Percentiles rank a stretch among this genome's conserved stretches.
These are phyloP conservation scores for Clavispora vitiphila DNA, from an alignment of 805 yeast species.

Conservation along the genomic window DNA sequence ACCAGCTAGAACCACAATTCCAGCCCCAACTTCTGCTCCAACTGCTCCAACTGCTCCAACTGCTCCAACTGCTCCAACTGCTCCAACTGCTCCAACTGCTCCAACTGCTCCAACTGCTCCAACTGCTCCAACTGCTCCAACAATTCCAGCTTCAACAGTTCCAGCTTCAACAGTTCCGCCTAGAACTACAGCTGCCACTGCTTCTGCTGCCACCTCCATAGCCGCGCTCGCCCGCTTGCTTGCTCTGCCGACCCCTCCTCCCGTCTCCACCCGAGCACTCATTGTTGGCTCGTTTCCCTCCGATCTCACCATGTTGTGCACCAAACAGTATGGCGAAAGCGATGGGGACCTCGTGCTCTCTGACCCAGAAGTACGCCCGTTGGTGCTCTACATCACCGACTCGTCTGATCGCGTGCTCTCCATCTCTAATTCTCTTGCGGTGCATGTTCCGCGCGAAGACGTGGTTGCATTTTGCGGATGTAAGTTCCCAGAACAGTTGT, in stretches of 20 bases:
- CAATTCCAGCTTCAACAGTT: too few relatives aligned
- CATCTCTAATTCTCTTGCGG: slow-evolving; percentile 4
- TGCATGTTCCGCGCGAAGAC: slow-evolving; percentile 5
- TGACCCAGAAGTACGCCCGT: slow-evolving; percentile 22
- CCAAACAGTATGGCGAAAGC: slow-evolving; percentile 19
- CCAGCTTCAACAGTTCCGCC: too few relatives aligned
- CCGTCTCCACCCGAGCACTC: slow-evolving; percentile 13
- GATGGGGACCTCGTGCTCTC: slow-evolving; percentile 6
- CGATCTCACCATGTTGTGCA: slow-evolving; percentile 23
- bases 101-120: background rate
- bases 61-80: background rate
- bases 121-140: background rate
- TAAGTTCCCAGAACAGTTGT: slow-evolving; percentile 14
- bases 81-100: background rate
- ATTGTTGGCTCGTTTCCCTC: slow-evolving; percentile 23
- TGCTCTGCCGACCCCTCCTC: background rate
- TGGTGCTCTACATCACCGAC: slow-evolving; percentile 24
- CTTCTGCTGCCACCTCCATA: background rate
- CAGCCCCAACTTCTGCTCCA: too few relatives aligned
- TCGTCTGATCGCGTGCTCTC: slow-evolving; percentile 1
- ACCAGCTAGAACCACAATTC: too few relatives aligned
- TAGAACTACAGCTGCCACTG: background rate
- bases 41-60: background rate
- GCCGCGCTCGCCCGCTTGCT: background rate
- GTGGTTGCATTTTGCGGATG: slow-evolving; percentile 11